Evolutionary conservation across 257 asterid genomes (phyloP), one percentile per base, ranked within the genome.

Genomic region (Anisodus tanguticus): DNA sequence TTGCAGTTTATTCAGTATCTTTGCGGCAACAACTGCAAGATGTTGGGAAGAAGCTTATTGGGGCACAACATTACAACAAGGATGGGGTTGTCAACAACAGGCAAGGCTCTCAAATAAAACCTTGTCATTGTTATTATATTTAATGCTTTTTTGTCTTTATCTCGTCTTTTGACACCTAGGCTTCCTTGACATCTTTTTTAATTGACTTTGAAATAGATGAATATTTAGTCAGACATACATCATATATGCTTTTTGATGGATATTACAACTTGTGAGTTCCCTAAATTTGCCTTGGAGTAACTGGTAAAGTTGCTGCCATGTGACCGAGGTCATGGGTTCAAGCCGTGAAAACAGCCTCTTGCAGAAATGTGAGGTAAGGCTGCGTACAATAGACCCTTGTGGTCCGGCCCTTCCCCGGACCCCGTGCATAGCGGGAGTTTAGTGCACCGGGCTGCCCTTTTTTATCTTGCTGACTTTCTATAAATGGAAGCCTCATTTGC

Each of bases 31-130:
- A 97, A 85, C 85, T 97, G 47, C 98, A 94, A 90, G 99, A 97
- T 86, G 93, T 93, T 71, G 98, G 98, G 87, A 97, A 97, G 95
- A 97, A 97, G 97, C 98, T 95, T 83, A 98, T 95, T 85, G 99
- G 97, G 81, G 97, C 98, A 85, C 98, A 94, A 84, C 99, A 97
- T 89, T 97, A 93, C 89, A 97, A 97, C 88, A 97, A 97, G 90
- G 99, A 97, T 81, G 99, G 99, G 86, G 64, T 93, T 80, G 91
- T 97, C 84, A 97, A 94, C 81, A 93, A 86, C 83, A 95, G 94
- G 97, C 92, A 91, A 88, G 92, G 83, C 83, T 83, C 49, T 67
- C 83, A 54, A 22, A 37, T 26, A 31, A 51, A 51, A 51, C 39
- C 13, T 37, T 62, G 37, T 6, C 47, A 26, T 49, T 43, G 57